phyloP scores from a whole-genome alignment of 2,329 filamentous ascomycete genomes.

The Zymoseptoria brevis region DNA sequence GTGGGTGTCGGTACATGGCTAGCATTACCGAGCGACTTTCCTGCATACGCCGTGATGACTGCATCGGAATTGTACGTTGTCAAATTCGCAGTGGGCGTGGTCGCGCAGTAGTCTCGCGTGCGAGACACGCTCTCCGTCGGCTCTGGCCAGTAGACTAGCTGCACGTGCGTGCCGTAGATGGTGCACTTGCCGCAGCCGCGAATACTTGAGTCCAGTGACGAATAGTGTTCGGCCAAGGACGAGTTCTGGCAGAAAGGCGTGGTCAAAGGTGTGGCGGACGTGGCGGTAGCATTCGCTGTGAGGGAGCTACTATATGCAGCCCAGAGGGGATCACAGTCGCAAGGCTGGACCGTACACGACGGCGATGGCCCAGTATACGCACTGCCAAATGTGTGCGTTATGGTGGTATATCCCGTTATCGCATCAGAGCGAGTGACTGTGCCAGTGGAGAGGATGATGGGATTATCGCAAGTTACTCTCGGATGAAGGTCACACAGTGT shows the following conservation, averaged over 20 bases:
- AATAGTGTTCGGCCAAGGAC: slow-evolving; percentile 9
- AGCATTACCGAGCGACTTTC: slow-evolving; percentile 11
- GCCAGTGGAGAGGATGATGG: slow-evolving; percentile 13
- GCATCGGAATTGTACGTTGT: slow-evolving; percentile 20
- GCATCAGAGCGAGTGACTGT: slow-evolving; percentile 9
- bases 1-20: not conserved
- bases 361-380: slow-evolving; percentile 16
- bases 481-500: slow-evolving; percentile 27
- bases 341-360: slow-evolving; percentile 18
- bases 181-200: slow-evolving; percentile 26
- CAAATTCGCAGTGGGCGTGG: slow-evolving; percentile 18
- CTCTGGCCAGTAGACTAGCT: slow-evolving; percentile 25
- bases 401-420: slow-evolving; percentile 7
- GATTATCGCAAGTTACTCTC: slow-evolving; percentile 21
- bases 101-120: slow-evolving; percentile 25
- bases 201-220: slow-evolving; percentile 9
- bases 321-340: slow-evolving; percentile 25
- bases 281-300: slow-evolving; percentile 7
- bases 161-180: slow-evolving; percentile 25
- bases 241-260: slow-evolving; percentile 20
- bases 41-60: slow-evolving; percentile 20
- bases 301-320: slow-evolving; percentile 19
- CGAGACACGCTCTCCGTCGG: slow-evolving; percentile 12
- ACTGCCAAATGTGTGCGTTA: slow-evolving; percentile 5
- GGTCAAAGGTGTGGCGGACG: slow-evolving; percentile 15